These are phyloP conservation scores for Fusarium sp. DNA, from an alignment of 2,329 filamentous ascomycete genomes.

Conservation along the genomic window DNA sequence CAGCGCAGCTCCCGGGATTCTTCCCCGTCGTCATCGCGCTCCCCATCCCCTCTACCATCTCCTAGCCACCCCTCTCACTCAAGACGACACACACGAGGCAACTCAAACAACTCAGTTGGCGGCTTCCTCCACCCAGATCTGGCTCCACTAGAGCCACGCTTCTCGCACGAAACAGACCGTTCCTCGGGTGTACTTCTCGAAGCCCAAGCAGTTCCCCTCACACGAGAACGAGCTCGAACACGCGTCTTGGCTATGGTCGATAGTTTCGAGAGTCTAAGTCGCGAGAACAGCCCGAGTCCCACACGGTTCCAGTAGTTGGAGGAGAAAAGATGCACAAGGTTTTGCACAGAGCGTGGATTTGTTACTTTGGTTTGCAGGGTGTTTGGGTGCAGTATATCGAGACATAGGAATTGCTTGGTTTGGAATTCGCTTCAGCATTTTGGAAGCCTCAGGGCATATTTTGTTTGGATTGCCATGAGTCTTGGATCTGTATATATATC, in stretches of 20 bases:
- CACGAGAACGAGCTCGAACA: constrained; percentile 52
- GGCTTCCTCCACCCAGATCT: constrained; percentile 37
- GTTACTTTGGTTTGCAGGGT: constrained; percentile 24
- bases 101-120: constrained; percentile 26
- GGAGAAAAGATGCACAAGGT: background rate
- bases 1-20: constrained; percentile 23
- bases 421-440: constrained; percentile 9
- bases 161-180: constrained; percentile 45
- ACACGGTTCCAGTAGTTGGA: constrained; percentile 19
- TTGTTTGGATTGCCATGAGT: constrained; percentile 1
- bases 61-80: constrained; percentile 1
- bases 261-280: constrained; percentile 60
- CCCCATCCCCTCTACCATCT: constrained; percentile 24
- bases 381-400: constrained; percentile 26
- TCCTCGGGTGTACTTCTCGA: constrained; percentile 52
- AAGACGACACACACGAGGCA: constrained; percentile 15
- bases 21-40: constrained; percentile 16
- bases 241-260: constrained; percentile 66
- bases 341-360: background rate
- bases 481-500: constrained; percentile 22
- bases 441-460: constrained; percentile 13
- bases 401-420: constrained; percentile 4
- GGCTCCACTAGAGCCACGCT: constrained; percentile 29
- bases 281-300: constrained; percentile 56
- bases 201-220: constrained; percentile 57